Conservation (phyloP, 345 rosid species). For the Sonneratia alba region DNA sequence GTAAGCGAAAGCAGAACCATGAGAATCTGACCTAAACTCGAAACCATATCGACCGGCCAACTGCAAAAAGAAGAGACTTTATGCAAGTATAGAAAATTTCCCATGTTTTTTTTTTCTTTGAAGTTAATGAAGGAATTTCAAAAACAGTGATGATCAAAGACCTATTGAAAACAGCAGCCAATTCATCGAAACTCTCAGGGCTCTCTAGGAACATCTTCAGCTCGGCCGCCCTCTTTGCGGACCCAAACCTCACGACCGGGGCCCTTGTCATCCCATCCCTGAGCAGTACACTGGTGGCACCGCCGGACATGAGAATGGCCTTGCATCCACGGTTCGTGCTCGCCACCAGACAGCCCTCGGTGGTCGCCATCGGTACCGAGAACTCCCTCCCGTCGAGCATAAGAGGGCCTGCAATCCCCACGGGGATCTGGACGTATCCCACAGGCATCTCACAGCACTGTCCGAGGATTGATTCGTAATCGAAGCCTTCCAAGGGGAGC, state of each 20-base stretch:
- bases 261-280: conserved; percentile 69
- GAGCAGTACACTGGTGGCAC: conserved; percentile 40
- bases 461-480: conserved; percentile 54
- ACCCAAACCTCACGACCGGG: conserved; percentile 49
- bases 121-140: not conserved
- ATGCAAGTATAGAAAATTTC: no score
- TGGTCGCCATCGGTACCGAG: conserved; percentile 68
- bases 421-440: conserved; percentile 69
- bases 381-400: conserved; percentile 50
- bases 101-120: no score
- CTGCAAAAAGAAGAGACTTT: not conserved
- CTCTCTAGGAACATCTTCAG: conserved; percentile 56
- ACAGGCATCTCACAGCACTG: conserved; percentile 82
- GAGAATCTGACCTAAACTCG: no score
- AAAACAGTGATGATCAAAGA: not conserved
- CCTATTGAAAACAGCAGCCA: conserved; percentile 44
- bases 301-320: conserved; percentile 55
- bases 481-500: conserved; percentile 55
- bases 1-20: conserved; percentile 9
- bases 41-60: no score
- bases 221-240: conserved; percentile 42
- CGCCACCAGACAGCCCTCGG: conserved; percentile 72
- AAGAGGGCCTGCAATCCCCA: conserved; percentile 71
- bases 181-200: conserved; percentile 36
- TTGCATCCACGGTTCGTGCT: conserved; percentile 69